These are phyloP conservation scores for Salix udensis DNA, from an alignment of 345 rosid genomes.

Conservation along the genomic window DNA sequence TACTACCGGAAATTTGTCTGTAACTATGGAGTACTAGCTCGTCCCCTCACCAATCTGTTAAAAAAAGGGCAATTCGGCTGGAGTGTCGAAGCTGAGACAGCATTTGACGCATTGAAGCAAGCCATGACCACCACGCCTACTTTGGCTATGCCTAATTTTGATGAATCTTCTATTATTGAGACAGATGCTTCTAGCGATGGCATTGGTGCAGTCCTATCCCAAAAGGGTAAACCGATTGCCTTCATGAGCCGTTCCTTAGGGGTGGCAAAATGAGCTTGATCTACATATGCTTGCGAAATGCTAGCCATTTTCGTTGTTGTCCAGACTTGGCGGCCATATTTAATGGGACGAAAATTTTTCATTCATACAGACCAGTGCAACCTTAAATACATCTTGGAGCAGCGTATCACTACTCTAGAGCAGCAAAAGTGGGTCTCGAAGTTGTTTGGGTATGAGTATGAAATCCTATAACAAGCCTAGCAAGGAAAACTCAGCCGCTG, in stretches of 20 bases:
- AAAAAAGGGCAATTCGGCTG: no score
- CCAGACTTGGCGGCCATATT: neutral
- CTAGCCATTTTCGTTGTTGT: neutral
- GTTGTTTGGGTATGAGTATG: neutral
- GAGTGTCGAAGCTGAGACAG: no score
- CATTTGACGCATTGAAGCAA: neutral
- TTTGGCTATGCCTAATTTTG: neutral
- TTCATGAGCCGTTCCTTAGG: no score
- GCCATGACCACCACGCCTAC: neutral
- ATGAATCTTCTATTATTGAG: neutral
- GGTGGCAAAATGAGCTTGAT: no score
- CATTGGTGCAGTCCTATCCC: neutral
- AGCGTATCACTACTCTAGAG: neutral
- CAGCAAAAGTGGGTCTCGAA: neutral
- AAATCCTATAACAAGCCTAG: no score
- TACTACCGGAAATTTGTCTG: no score
- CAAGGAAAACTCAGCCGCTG: no score
- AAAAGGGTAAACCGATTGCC: no score
- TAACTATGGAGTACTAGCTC: no score
- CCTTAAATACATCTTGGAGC: neutral
- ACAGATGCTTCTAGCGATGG: neutral
- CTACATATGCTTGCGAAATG: conserved; percentile 1
- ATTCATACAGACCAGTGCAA: neutral
- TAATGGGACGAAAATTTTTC: neutral
- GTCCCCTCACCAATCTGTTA: no score